A percentile compares a stretch with the other conserved stretches of the same genome.
Conservation (phyloP, 2,329 filamentous ascomycete species). For the Magnaporthiopsis poae region DNA sequence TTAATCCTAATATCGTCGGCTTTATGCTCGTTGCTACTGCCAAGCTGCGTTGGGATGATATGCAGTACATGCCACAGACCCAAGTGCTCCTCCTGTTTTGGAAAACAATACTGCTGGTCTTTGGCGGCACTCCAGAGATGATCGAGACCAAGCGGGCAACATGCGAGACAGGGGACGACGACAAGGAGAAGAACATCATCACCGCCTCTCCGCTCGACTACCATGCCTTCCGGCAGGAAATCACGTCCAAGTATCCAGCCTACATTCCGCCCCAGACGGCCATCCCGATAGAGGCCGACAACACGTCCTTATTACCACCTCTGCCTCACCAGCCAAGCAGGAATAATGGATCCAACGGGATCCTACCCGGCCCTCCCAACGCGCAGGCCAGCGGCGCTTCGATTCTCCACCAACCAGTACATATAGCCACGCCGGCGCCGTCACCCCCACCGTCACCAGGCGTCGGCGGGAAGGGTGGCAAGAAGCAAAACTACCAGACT, state of each 20-base stretch:
- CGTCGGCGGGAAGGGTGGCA: slow-evolving; percentile 81
- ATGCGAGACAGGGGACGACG: slow-evolving; percentile 47
- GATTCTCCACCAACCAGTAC: slow-evolving; percentile 89
- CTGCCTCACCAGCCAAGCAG: slow-evolving; percentile 64
- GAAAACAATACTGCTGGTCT: slow-evolving; percentile 80
- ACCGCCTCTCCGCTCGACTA: slow-evolving; percentile 93
- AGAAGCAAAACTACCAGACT: slow-evolving; percentile 98
- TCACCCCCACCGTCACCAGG: slow-evolving; percentile 86
- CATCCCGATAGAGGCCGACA: slow-evolving; percentile 79
- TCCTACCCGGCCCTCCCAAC: slow-evolving; percentile 47
- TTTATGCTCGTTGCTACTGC: slow-evolving; percentile 61
- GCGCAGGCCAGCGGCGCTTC: slow-evolving; percentile 54
- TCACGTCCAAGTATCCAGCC: slow-evolving; percentile 93
- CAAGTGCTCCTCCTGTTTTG: slow-evolving; percentile 76
- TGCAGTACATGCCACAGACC: slow-evolving; percentile 49
- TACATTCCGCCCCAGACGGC: slow-evolving; percentile 80
- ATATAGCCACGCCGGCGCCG: slow-evolving; percentile 95
- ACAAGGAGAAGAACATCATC: slow-evolving; percentile 65
- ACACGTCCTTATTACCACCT: slow-evolving; percentile 80
- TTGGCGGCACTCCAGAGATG: slow-evolving; percentile 69
- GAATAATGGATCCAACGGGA: slow-evolving; percentile 49
- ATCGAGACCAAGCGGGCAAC: slow-evolving; percentile 64
- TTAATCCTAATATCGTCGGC: slow-evolving; percentile 60
- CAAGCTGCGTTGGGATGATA: slow-evolving; percentile 64
- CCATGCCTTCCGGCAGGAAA: slow-evolving; percentile 89